phyloP scores from a whole-genome alignment of 106 monocot species.

The Apostasia ramifera region DNA sequence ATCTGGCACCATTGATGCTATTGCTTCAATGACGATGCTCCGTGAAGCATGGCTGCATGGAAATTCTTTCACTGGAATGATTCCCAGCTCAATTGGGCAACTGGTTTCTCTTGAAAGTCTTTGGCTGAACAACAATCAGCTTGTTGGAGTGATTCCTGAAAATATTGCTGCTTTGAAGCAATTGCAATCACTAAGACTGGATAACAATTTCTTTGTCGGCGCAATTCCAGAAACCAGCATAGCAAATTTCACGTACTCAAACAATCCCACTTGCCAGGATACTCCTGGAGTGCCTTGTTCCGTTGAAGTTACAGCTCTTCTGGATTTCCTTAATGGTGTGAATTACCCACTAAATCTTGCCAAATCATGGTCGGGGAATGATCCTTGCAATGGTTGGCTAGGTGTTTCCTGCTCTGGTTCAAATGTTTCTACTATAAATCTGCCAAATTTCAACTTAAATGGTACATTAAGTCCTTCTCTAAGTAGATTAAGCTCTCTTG shows the following conservation, averaged over 20 bases:
- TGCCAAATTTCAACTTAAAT: constrained; percentile 37
- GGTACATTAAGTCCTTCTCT: constrained; percentile 57
- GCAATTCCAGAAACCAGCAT: constrained; percentile 27
- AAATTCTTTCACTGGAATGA: constrained; percentile 49
- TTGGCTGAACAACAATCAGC: constrained; percentile 52
- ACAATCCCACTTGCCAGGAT: constrained; percentile 28
- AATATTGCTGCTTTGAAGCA: constrained; percentile 24
- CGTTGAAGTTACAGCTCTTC: constrained; percentile 33
- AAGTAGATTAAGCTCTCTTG: constrained; percentile 27
- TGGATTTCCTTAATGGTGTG: constrained; percentile 34
- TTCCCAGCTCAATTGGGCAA: constrained; percentile 35
- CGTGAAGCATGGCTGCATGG: constrained; percentile 58
- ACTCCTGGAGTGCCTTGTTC: constrained; percentile 35
- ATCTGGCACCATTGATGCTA: constrained; percentile 42
- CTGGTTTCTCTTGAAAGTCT: constrained; percentile 21
- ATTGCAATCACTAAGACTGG: constrained; percentile 30
- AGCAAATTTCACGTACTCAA: constrained; percentile 22
- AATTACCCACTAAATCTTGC: constrained; percentile 40
- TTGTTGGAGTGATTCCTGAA: constrained; percentile 45
- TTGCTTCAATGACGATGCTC: constrained; percentile 39
- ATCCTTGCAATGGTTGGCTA: constrained; percentile 43
- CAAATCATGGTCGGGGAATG: constrained; percentile 41
- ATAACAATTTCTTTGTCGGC: constrained; percentile 50
- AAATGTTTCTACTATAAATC: constrained; percentile 35
- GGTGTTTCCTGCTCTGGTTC: constrained; percentile 34